Percentiles rank a stretch among this genome's conserved stretches.
These are phyloP conservation scores for Fusarium caatingaense DNA, from an alignment of 2,329 filamentous ascomycete species.

Conservation along the genomic window DNA sequence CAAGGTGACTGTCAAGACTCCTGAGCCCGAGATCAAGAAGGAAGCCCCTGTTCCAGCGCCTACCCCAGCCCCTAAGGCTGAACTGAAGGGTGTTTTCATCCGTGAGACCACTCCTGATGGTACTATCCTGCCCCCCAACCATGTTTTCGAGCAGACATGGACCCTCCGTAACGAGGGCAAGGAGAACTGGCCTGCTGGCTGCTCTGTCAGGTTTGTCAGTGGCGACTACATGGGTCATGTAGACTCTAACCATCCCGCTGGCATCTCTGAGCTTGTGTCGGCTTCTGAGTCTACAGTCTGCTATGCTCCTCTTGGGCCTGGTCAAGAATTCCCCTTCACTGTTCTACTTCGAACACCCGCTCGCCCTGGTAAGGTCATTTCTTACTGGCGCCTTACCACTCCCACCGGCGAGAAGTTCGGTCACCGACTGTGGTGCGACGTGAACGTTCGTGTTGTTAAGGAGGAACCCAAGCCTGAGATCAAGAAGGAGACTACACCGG, in stretches of 20 bases:
- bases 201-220: slow-evolving; percentile 89
- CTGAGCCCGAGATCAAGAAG: slow-evolving; percentile 38
- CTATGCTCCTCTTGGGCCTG: slow-evolving; percentile 74
- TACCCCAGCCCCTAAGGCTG: slow-evolving; percentile 43
- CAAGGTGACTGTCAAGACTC: slow-evolving; percentile 14
- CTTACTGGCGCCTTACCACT: slow-evolving; percentile 95
- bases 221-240: slow-evolving; percentile 97
- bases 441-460: slow-evolving; percentile 71
- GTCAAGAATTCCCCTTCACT: slow-evolving; percentile 82
- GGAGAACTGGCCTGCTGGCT: slow-evolving; percentile 85
- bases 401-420: slow-evolving; percentile 85
- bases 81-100: slow-evolving; percentile 72
- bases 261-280: slow-evolving; percentile 77
- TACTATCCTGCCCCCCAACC: slow-evolving; percentile 74
- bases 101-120: slow-evolving; percentile 84
- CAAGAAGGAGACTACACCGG: slow-evolving; percentile 35
- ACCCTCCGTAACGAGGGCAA: slow-evolving; percentile 86
- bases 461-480: slow-evolving; percentile 46
- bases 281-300: slow-evolving; percentile 87
- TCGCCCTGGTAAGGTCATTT: slow-evolving; percentile 83
- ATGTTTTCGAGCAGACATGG: slow-evolving; percentile 91
- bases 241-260: slow-evolving; percentile 82
- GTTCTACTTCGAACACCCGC: slow-evolving; percentile 84
- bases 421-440: slow-evolving; percentile 94
- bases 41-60: slow-evolving; percentile 40